phyloP scores from a whole-genome alignment of 1,284 basidiomycete genomes.

The Pseudomicrostroma phylloplanum region DNA sequence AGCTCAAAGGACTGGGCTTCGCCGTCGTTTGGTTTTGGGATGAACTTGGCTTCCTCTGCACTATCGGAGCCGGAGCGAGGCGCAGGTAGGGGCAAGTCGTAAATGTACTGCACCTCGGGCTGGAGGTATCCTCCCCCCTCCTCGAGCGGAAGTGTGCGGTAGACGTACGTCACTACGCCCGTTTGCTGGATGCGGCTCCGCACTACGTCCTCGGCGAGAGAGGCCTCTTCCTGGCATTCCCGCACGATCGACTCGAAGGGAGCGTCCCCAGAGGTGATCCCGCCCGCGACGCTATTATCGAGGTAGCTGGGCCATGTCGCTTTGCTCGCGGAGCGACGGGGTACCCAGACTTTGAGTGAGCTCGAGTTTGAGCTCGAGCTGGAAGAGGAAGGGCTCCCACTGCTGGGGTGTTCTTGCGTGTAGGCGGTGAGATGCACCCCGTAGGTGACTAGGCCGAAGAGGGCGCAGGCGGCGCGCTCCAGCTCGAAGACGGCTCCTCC shows the following conservation, averaged over 20 bases:
- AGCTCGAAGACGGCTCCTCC: constrained; percentile 63
- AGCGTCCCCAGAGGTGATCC: constrained; percentile 64
- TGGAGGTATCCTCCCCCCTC: constrained; percentile 42
- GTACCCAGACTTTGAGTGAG: constrained; percentile 68
- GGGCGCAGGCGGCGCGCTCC: constrained; percentile 77
- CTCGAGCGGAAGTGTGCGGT: constrained; percentile 55
- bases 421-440: constrained; percentile 69
- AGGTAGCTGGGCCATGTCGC: constrained; percentile 58
- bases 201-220: constrained; percentile 63
- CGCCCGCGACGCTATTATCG: constrained; percentile 54
- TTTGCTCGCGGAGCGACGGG: constrained; percentile 75
- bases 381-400: constrained; percentile 17
- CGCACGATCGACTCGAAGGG: constrained; percentile 75
- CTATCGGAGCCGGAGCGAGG: neutral
- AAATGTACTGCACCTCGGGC: constrained; percentile 48
- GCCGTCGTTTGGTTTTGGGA: constrained; percentile 72
- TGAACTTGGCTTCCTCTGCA: constrained; percentile 51
- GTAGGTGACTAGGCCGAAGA: constrained; percentile 75
- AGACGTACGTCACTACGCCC: constrained; percentile 54
- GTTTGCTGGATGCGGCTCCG: constrained; percentile 36
- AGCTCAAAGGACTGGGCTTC: constrained; percentile 83
- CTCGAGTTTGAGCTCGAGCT: constrained; percentile 19
- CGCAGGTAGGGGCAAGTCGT: constrained; percentile 38
- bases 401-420: constrained; percentile 52
- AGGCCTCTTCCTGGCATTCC: constrained; percentile 88